Evolutionary conservation across 1,284 basidiomycete genomes (phyloP).

Genomic region (Stygiomarasmius scandens): DNA sequence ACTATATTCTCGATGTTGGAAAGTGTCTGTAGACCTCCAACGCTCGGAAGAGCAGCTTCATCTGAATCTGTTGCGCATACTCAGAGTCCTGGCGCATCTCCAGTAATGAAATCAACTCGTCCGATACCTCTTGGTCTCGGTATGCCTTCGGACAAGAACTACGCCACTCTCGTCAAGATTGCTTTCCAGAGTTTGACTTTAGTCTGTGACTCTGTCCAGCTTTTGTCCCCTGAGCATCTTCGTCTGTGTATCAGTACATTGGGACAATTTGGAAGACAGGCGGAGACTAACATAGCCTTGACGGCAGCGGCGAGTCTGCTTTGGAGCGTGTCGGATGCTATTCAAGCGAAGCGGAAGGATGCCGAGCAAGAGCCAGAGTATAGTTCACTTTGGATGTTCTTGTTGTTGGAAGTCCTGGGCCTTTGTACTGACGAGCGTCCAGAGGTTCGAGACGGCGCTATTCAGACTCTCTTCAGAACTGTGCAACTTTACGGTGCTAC

Average conservation of each 20-base stretch:
- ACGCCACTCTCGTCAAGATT: slow-evolving; percentile 76
- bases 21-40: slow-evolving; percentile 70
- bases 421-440: slow-evolving; percentile 82
- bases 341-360: slow-evolving; percentile 77
- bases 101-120: slow-evolving; percentile 41
- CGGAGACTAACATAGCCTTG: slow-evolving; percentile 94
- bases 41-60: slow-evolving; percentile 40
- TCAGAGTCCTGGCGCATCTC: slow-evolving; percentile 39
- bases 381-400: slow-evolving; percentile 88
- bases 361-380: slow-evolving; percentile 69
- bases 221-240: slow-evolving; percentile 80
- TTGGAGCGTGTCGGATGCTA: slow-evolving; percentile 93
- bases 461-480: slow-evolving; percentile 93
- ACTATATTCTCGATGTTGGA: slow-evolving; percentile 90
- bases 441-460: slow-evolving; percentile 91
- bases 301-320: slow-evolving; percentile 88
- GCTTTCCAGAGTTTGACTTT: slow-evolving; percentile 94
- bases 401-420: slow-evolving; percentile 82
- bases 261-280: slow-evolving; percentile 88
- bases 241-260: slow-evolving; percentile 88
- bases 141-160: slow-evolving; percentile 62
- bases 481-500: slow-evolving; percentile 91
- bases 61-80: slow-evolving; percentile 36
- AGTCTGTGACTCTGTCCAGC: slow-evolving; percentile 90
- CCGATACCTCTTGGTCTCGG: slow-evolving; percentile 58